A percentile compares a stretch with the other conserved stretches of the same genome.
These are phyloP conservation scores for Mycena rosella DNA, from an alignment of 768 basidiomycete species.

Conservation along the genomic window DNA sequence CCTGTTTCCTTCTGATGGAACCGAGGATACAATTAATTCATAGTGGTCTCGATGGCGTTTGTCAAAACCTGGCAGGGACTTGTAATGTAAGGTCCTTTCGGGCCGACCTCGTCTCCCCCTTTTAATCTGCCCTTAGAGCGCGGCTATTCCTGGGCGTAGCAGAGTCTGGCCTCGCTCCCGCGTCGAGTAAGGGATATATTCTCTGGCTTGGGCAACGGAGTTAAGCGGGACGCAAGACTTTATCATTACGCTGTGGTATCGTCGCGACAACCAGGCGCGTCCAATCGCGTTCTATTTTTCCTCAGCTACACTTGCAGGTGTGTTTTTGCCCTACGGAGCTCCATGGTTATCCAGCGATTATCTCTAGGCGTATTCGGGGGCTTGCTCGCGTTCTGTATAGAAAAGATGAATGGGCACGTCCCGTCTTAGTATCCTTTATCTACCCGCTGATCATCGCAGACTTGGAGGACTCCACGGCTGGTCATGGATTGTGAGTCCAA, in stretches of 20 bases:
- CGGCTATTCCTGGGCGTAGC: conserved; percentile 43
- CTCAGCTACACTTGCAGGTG: conserved; percentile 64
- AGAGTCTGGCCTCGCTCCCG: conserved; percentile 44
- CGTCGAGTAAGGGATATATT: conserved; percentile 42
- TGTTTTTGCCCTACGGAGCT: conserved; percentile 1
- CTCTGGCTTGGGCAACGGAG: too few species aligned
- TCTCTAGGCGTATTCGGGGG: conserved; percentile 58
- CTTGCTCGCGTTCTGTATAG: conserved; percentile 55
- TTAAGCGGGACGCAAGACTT: conserved; percentile 45
- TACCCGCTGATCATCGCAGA: conserved; percentile 13
- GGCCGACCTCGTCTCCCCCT: conserved; percentile 38
- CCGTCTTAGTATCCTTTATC: background rate
- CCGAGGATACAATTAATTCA: background rate
- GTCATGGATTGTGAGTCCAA: conserved; percentile 53
- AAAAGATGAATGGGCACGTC: conserved; percentile 50
- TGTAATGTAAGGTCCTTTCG: conserved; percentile 47
- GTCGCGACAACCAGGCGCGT: conserved; percentile 61
- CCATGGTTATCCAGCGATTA: background rate
- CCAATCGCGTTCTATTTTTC: conserved; percentile 70
- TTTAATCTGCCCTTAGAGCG: conserved; percentile 42
- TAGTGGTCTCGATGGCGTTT: conserved; percentile 45
- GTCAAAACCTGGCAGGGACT: conserved; percentile 42
- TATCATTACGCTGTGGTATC: conserved; percentile 66
- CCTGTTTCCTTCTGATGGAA: background rate
- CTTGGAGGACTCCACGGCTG: conserved; percentile 49